Evolutionary conservation across 2,329 filamentous ascomycete genomes (phyloP), one percentile per base, ranked within the genome.

Genomic region (Colletotrichum noveboracense): DNA sequence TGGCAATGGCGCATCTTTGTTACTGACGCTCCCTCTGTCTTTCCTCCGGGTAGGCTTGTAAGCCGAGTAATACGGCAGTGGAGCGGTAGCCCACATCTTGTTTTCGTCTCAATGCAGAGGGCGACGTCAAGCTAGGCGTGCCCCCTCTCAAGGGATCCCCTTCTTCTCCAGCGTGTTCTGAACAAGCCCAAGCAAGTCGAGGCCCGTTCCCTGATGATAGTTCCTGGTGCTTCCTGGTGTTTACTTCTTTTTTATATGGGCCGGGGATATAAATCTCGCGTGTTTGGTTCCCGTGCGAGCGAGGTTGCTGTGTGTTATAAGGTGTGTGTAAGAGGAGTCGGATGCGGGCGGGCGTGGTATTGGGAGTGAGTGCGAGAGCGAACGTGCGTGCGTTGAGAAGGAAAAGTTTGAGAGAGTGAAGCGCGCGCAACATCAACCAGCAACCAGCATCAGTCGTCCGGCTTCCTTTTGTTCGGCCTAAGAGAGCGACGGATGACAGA

Each of bases 11-110:
- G 56, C 48, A 66, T 78, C 77, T 72, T 78, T 78, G 73, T 75
- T 73, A 60, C 71, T 67, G 55, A 30, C 64, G 66, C 43, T 71
- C 21, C 60, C 66, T 38, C 48, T 68, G 24, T 61, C 66, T 34
- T 71, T 73, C 58, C 66, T 67, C 26, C 70, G 38, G 24, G 32
- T 28, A 66, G 77, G 73, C 56, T 72, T 71, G 76, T 79, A 77
- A 68, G 77, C 71, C 71, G 77, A 78, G 70, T 78, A 79, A 64
- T 78, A 78, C 28, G 78, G 78, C 56, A 77, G 58, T 70, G 78
- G 77, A 66, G 77, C 76, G 58, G 75, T 71, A 67, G 77, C 72
- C 70, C 71, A 76, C 77, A 78, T 78, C 64, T 75, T 76, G 70
- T 74, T 74, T 70, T 68, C 52, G 48, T 64, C 70, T 70, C 64